Conservation (phyloP, 306 rosid genomes). For the Glycine soja region DNA sequence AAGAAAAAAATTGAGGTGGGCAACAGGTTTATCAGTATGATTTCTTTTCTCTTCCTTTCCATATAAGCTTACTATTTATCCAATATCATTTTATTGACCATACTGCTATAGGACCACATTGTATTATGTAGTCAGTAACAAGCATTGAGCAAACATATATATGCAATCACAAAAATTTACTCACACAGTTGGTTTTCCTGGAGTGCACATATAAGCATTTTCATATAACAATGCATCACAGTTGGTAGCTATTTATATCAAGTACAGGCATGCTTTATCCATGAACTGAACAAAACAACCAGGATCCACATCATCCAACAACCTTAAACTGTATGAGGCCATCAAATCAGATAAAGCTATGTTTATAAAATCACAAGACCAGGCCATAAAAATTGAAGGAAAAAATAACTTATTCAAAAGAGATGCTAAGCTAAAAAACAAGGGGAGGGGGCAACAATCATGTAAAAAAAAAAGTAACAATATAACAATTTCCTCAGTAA, state of each 20-base stretch:
- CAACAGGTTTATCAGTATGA: background rate
- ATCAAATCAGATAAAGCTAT: constrained; percentile 20
- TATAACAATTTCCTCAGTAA: background rate
- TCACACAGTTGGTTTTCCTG: constrained; percentile 1
- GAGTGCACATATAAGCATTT: constrained; percentile 2
- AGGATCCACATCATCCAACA: constrained; percentile 3
- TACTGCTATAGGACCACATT: background rate
- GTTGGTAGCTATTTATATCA: constrained; percentile 10
- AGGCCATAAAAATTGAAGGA: constrained; percentile 20
- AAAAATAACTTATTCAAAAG: background rate
- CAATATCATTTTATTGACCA: constrained; percentile 30
- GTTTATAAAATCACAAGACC: constrained; percentile 1
- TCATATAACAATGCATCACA: constrained; percentile 13
- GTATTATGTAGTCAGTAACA: background rate
- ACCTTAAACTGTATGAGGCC: background rate
- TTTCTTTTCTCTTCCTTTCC: background rate
- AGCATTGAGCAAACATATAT: constrained; percentile 25
- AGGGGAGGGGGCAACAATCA: background rate
- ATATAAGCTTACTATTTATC: background rate
- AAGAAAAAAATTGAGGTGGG: constrained; percentile 4
- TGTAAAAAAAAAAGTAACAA: background rate
- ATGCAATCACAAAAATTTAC: background rate
- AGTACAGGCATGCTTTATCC: constrained; percentile 27
- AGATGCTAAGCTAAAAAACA: background rate
- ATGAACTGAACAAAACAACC: constrained; percentile 26